These are phyloP conservation scores for Coemansia sp. DNA, from an alignment of 192 early-diverging fungal genomes.

Conservation along the genomic window DNA sequence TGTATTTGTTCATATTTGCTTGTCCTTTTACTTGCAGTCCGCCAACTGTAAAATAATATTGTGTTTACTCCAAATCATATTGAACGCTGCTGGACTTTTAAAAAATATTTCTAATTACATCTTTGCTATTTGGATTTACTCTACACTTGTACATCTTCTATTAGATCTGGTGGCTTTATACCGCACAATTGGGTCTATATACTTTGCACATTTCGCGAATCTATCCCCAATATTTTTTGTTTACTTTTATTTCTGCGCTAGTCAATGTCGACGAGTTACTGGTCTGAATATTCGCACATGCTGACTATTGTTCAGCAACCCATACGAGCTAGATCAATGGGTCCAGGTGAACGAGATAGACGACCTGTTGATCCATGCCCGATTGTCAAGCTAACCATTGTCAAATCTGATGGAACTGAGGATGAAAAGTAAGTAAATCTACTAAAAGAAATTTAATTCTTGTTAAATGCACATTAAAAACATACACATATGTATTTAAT, in stretches of 20 bases:
- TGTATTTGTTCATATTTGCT: background rate
- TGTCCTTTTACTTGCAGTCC: background rate
- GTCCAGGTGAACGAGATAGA: conserved; percentile 22
- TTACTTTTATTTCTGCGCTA: background rate
- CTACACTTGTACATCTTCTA: background rate
- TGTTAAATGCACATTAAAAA: background rate
- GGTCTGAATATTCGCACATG: background rate
- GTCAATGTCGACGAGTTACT: conserved; percentile 1
- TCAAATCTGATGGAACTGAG: conserved; percentile 27
- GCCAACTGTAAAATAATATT: background rate
- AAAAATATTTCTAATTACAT: background rate
- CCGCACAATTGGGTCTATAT: background rate
- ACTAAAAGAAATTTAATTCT: background rate
- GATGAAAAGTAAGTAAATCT: conserved; percentile 32
- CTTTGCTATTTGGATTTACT: background rate
- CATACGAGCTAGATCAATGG: conserved; percentile 15
- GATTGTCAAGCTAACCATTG: conserved; percentile 24
- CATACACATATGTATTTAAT: background rate
- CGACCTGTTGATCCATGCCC: conserved; percentile 47
- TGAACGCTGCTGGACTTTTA: background rate
- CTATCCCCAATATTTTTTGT: background rate
- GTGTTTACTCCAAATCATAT: background rate
- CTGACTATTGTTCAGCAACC: conserved; percentile 49
- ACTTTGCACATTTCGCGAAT: background rate
- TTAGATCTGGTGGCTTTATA: background rate